A percentile compares a stretch with the other conserved stretches of the same genome.
phyloP scores from a whole-genome alignment of 2,329 filamentous ascomycete genomes.

The Ophiostoma perfectum region DNA sequence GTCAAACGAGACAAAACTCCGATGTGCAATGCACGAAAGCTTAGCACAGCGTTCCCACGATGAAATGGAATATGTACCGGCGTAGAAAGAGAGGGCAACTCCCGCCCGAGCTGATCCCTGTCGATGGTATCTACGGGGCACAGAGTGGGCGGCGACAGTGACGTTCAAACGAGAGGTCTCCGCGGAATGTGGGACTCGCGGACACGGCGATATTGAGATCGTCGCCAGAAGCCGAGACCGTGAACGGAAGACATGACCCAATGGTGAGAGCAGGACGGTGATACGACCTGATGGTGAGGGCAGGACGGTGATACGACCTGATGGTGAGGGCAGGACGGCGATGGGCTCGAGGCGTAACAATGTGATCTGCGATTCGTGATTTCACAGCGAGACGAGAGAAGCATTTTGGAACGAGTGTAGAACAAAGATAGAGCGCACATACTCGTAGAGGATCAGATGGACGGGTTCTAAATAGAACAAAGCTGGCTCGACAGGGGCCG shows the following conservation, averaged over 20 bases:
- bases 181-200: background rate
- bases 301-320: background rate
- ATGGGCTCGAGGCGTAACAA: too few species aligned
- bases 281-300: background rate
- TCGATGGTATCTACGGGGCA: background rate
- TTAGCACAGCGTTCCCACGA: background rate
- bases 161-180: background rate
- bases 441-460: conserved; percentile 3
- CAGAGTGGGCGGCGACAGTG: background rate
- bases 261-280: background rate
- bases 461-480: background rate
- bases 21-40: background rate
- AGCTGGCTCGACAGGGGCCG: too few species aligned
- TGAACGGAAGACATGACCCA: background rate
- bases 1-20: background rate
- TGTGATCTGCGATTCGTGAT: background rate
- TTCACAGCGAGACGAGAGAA: background rate
- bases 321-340: too few species aligned
- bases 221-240: background rate
- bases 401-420: background rate
- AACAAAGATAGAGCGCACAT: too few species aligned
- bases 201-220: background rate
- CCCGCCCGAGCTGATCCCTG: background rate
- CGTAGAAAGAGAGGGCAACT: background rate
- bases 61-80: background rate